Evolutionary conservation across 768 basidiomycete genomes (phyloP).

Genomic region (Russula earlei): DNA sequence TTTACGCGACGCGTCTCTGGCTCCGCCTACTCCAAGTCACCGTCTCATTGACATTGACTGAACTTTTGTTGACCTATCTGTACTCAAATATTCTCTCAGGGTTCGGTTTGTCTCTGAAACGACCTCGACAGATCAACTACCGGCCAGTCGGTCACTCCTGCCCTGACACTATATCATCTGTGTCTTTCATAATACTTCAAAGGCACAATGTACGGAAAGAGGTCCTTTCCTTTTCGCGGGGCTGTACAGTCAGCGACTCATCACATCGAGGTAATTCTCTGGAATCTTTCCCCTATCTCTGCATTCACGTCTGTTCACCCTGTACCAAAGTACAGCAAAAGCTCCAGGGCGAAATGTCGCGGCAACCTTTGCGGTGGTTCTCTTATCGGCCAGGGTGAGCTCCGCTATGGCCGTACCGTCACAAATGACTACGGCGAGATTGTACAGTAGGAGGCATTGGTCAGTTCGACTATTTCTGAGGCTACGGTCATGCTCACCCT

Average conservation of each 20-base stretch:
- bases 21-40: not conserved
- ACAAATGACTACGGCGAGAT: conserved; percentile 44
- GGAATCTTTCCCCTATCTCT: not conserved
- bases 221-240: not conserved
- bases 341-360: conserved; percentile 57
- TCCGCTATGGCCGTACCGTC: conserved; percentile 55
- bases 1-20: conserved; percentile 6
- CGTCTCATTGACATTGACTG: conserved; percentile 1
- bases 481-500: not conserved
- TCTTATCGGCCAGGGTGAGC: conserved; percentile 40
- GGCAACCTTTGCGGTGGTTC: conserved; percentile 52
- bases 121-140: not conserved
- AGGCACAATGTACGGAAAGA: not conserved
- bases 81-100: not conserved
- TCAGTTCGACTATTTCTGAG: conserved; percentile 25
- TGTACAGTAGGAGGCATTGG: conserved; percentile 75
- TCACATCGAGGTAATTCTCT: conserved; percentile 11
- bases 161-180: not conserved
- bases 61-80: not conserved
- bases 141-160: not conserved
- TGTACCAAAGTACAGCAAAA: conserved; percentile 58
- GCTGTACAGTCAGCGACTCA: not conserved
- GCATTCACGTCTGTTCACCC: not conserved
- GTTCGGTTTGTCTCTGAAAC: not conserved
- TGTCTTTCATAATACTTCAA: not conserved